A percentile compares a stretch with the other conserved stretches of the same genome.
phyloP scores from a whole-genome alignment of 2,329 filamentous ascomycete species.

The Dothideomycetidae sp. region DNA sequence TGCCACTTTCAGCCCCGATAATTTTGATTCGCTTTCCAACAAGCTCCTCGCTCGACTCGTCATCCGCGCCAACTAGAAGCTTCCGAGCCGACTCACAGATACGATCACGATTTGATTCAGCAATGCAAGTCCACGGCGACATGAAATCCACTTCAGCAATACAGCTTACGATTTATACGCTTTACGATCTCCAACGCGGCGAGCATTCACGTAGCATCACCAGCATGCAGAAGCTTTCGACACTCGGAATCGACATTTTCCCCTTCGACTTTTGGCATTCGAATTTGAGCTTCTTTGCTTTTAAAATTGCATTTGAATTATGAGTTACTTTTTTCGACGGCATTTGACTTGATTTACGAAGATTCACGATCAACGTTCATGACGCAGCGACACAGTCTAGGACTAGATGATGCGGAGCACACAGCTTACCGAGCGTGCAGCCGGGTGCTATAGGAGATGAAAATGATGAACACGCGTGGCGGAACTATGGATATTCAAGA shows the following conservation, averaged over 20 bases:
- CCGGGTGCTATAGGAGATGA: no score
- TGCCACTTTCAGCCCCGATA: slow-evolving; percentile 72
- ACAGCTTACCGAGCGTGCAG: not conserved
- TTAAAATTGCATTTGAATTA: not conserved
- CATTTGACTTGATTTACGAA: not conserved
- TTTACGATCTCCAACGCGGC: not conserved
- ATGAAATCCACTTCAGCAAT: not conserved
- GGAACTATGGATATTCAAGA: no score
- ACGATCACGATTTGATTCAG: not conserved
- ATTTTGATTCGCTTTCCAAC: slow-evolving; percentile 92
- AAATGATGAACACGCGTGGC: no score
- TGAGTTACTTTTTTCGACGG: not conserved
- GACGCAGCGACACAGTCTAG: not conserved
- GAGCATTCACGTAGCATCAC: not conserved
- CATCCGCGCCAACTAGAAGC: slow-evolving; percentile 77
- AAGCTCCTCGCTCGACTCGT: slow-evolving; percentile 95
- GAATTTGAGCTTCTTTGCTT: not conserved
- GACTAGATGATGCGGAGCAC: not conserved
- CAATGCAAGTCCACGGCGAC: not conserved
- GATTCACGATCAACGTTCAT: not conserved
- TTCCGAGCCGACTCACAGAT: no score
- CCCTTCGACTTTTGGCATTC: not conserved
- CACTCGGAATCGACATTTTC: not conserved
- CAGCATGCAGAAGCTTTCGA: not conserved
- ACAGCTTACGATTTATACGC: not conserved